These are phyloP conservation scores for Geranium incanum DNA, from an alignment of 441 rosid genomes.

Conservation along the genomic window DNA sequence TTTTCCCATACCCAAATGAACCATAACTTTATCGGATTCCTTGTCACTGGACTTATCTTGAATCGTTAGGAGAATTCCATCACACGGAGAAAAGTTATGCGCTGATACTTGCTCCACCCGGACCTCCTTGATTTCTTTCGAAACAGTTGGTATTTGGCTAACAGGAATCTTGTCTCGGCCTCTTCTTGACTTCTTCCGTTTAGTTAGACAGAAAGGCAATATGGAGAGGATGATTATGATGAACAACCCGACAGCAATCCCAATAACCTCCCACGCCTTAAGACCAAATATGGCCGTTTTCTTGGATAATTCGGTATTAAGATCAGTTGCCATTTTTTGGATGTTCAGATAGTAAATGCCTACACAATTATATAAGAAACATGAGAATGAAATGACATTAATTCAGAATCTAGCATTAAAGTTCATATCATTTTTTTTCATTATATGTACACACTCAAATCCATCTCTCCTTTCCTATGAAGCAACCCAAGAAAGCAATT, in stretches of 20 bases:
- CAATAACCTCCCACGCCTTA: slow-evolving; percentile 69
- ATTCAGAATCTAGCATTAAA: slow-evolving; percentile 9
- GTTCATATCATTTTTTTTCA: neutral
- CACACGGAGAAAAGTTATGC: slow-evolving; percentile 27
- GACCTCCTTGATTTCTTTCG: slow-evolving; percentile 93
- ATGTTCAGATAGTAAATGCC: slow-evolving; percentile 12
- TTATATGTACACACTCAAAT: neutral
- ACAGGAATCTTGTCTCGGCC: slow-evolving; percentile 47
- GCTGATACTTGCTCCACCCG: neutral
- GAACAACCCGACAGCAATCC: slow-evolving; percentile 56
- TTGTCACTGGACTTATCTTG: slow-evolving; percentile 56
- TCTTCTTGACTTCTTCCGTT: slow-evolving; percentile 45
- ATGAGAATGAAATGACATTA: slow-evolving; percentile 15
- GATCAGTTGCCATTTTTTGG: slow-evolving; percentile 25
- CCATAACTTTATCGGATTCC: slow-evolving; percentile 63
- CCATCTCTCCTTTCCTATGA: neutral
- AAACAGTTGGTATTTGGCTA: slow-evolving; percentile 64
- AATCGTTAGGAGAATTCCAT: slow-evolving; percentile 83
- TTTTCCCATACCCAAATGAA: slow-evolving; percentile 33
- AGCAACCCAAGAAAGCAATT: neutral
- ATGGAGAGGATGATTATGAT: slow-evolving; percentile 54
- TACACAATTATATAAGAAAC: neutral
- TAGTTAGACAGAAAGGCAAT: slow-evolving; percentile 44
- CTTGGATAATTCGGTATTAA: slow-evolving; percentile 58
- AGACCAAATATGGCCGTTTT: slow-evolving; percentile 56